These are phyloP conservation scores for Carallia pectinifolia DNA, from an alignment of 345 rosid genomes.

Conservation along the genomic window DNA sequence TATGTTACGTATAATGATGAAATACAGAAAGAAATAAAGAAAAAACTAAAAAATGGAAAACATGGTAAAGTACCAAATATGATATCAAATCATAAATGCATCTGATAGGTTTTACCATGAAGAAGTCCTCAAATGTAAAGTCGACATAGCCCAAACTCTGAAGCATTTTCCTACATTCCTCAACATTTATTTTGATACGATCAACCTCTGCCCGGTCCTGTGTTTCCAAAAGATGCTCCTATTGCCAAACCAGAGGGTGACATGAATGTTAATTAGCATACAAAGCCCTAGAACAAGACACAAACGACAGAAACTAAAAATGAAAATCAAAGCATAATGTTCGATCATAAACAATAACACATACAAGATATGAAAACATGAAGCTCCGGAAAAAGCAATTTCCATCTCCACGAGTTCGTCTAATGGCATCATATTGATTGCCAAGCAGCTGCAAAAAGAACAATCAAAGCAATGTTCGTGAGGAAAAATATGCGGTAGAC, in stretches of 20 bases:
- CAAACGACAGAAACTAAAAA: background rate
- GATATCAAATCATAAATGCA: background rate
- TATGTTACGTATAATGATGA: background rate
- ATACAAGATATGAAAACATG: slow-evolving; percentile 95
- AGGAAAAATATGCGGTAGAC: background rate
- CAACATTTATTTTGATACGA: slow-evolving; percentile 74
- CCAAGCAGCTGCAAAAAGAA: slow-evolving; percentile 54
- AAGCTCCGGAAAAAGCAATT: slow-evolving; percentile 97
- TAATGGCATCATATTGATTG: slow-evolving; percentile 64
- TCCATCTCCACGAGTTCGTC: slow-evolving; percentile 97
- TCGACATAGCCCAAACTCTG: slow-evolving; percentile 88
- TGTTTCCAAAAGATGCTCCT: slow-evolving; percentile 84
- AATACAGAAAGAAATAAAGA: background rate
- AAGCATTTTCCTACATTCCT: slow-evolving; percentile 87
- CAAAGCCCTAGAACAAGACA: slow-evolving; percentile 12
- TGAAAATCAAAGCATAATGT: background rate
- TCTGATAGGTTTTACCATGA: slow-evolving; percentile 49
- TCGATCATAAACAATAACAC: slow-evolving; percentile 12
- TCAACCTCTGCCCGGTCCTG: slow-evolving; percentile 85
- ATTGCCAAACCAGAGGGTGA: slow-evolving; percentile 12
- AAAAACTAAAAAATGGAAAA: background rate
- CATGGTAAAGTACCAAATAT: background rate
- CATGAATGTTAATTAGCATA: slow-evolving; percentile 3
- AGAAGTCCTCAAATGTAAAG: slow-evolving; percentile 96
- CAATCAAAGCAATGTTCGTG: background rate